Conservation (phyloP, 371 early-diverging fungal genomes). For the Lichtheimia ramosa region DNA sequence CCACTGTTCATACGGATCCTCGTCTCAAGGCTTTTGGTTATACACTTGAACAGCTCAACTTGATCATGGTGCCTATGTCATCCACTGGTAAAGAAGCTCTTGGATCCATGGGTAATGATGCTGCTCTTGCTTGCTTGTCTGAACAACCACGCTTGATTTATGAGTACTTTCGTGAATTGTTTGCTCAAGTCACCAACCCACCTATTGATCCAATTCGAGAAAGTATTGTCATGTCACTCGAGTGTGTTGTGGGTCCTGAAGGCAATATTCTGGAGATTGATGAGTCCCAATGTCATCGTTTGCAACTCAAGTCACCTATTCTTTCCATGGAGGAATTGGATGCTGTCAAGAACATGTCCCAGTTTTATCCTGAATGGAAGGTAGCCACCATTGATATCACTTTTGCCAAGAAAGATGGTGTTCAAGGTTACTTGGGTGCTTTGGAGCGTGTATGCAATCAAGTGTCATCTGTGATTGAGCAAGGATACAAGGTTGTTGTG, state of each 20-base stretch:
- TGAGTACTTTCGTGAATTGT: constrained; percentile 96
- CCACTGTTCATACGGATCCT: constrained; percentile 69
- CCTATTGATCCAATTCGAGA: constrained; percentile 99
- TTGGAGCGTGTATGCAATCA: constrained; percentile 87
- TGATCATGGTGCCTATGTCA: constrained; percentile 86
- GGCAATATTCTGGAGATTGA: constrained; percentile 90
- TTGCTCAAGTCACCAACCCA: constrained; percentile 97
- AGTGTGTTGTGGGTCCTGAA: constrained; percentile 93
- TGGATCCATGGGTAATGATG: constrained; percentile 98
- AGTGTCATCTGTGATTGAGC: constrained; percentile 75
- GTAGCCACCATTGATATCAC: constrained; percentile 88
- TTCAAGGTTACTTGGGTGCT: constrained; percentile 74
- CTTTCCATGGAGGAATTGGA: constrained; percentile 80
- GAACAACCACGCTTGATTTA: constrained; percentile 85
- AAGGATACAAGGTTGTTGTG: constrained; percentile 79
- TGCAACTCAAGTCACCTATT: constrained; percentile 86
- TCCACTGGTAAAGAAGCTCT: constrained; percentile 91
- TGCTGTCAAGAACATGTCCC: constrained; percentile 70
- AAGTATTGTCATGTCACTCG: constrained; percentile 94
- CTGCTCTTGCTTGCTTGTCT: constrained; percentile 91
- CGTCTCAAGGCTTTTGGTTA: constrained; percentile 89
- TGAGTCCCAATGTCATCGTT: constrained; percentile 75
- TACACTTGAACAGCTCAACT: constrained; percentile 90
- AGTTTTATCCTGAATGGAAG: constrained; percentile 71
- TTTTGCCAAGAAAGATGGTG: constrained; percentile 74